Evolutionary conservation across 1,284 basidiomycete species (phyloP).

Genomic region (Tremellales sp.): DNA sequence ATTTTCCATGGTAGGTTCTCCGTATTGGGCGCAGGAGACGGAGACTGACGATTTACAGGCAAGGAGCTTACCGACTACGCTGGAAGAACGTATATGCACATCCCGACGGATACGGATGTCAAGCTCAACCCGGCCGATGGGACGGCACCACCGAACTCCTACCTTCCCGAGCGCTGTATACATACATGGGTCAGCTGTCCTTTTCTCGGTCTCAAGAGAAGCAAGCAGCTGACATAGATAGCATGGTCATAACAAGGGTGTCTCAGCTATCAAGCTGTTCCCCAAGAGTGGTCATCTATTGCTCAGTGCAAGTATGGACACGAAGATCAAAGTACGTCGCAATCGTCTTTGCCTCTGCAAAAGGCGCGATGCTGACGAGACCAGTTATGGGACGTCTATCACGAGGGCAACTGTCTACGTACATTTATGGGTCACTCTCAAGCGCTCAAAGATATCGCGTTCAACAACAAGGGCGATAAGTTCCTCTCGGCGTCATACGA

Average conservation of each 20-base stretch:
- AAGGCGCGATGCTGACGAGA: slow-evolving; percentile 7
- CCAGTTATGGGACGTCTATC: slow-evolving; percentile 97
- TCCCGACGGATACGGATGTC: slow-evolving; percentile 65
- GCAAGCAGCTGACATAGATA: slow-evolving; percentile 7
- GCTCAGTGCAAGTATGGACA: slow-evolving; percentile 95
- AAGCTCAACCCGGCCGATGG: slow-evolving; percentile 64
- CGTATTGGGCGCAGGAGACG: neutral
- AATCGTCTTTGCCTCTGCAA: neutral
- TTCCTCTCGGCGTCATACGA: slow-evolving; percentile 96
- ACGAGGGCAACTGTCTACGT: slow-evolving; percentile 90
- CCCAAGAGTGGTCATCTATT: slow-evolving; percentile 89
- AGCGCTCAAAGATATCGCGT: slow-evolving; percentile 92
- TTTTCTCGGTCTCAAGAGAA: neutral
- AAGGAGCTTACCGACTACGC: slow-evolving; percentile 97
- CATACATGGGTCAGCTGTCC: slow-evolving; percentile 74
- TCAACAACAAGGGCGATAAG: slow-evolving; percentile 83
- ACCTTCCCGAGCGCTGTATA: slow-evolving; percentile 89
- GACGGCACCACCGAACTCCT: slow-evolving; percentile 79
- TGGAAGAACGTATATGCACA: slow-evolving; percentile 95
- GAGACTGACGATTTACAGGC: slow-evolving; percentile 47
- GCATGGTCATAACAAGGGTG: slow-evolving; percentile 95
- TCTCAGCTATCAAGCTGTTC: slow-evolving; percentile 88
- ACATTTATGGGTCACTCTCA: slow-evolving; percentile 97
- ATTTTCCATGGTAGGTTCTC: slow-evolving; percentile 72
- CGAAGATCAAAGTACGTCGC: slow-evolving; percentile 90